A percentile compares a stretch with the other conserved stretches of the same genome.
These are phyloP conservation scores for Dryadomyces sulphureus DNA, from an alignment of 2,329 filamentous ascomycete species.

Conservation along the genomic window DNA sequence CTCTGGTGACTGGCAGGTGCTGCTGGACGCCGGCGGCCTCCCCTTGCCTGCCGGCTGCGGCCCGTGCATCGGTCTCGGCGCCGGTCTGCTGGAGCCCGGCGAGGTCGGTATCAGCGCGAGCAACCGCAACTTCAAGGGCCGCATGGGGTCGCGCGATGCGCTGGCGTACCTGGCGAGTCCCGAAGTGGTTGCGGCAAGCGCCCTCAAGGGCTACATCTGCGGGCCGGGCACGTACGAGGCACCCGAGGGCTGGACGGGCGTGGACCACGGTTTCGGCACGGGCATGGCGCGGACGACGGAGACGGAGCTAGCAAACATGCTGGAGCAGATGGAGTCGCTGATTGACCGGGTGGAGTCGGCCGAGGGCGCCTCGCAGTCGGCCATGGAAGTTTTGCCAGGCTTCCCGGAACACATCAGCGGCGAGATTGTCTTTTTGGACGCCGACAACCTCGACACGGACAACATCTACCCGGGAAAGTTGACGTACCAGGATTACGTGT, in stretches of 20 bases:
- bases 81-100: slow-evolving; percentile 66
- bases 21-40: slow-evolving; percentile 67
- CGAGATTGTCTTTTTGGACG: slow-evolving; percentile 79
- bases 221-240: slow-evolving; percentile 64
- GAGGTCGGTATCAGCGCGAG: slow-evolving; percentile 73
- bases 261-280: slow-evolving; percentile 19
- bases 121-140: slow-evolving; percentile 84
- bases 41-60: slow-evolving; percentile 61
- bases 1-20: slow-evolving; percentile 69
- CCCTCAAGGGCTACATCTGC: slow-evolving; percentile 54
- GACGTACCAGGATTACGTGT: slow-evolving; percentile 79
- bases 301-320: slow-evolving; percentile 6
- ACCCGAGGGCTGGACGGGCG: slow-evolving; percentile 22
- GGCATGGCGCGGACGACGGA: slow-evolving; percentile 10
- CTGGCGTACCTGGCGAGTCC: slow-evolving; percentile 77
- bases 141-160: slow-evolving; percentile 57
- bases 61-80: slow-evolving; percentile 66
- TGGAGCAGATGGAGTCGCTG: slow-evolving; percentile 14
- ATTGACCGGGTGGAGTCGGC: no score
- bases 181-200: slow-evolving; percentile 84
- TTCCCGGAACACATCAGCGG: slow-evolving; percentile 74
- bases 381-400: slow-evolving; percentile 64
- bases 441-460: slow-evolving; percentile 76
- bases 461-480: slow-evolving; percentile 61
- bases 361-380: slow-evolving; percentile 20